Evolutionary conservation across 345 rosid species (phyloP).

Genomic region (Citrus sp.): DNA sequence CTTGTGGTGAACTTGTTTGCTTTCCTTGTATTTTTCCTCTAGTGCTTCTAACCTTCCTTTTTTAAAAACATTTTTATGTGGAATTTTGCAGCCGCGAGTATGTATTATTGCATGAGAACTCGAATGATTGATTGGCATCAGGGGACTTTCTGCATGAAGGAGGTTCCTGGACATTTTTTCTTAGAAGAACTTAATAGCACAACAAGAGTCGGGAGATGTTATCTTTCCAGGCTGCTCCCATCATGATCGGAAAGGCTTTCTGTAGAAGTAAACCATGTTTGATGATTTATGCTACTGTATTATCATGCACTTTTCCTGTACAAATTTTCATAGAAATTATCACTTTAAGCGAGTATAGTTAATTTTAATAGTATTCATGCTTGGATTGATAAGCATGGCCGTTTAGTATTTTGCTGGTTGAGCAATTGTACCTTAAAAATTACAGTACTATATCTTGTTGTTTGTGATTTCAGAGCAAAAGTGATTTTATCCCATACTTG

Average conservation of each 20-base stretch:
- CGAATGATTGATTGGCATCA: slow-evolving; percentile 29
- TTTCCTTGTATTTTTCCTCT: background rate
- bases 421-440: too few species aligned
- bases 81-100: slow-evolving; percentile 74
- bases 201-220: background rate
- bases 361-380: too few species aligned
- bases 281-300: background rate
- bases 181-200: background rate
- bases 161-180: background rate
- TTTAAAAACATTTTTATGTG: slow-evolving; percentile 1
- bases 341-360: too few species aligned
- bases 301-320: background rate
- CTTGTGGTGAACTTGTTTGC: background rate
- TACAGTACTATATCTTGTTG: too few species aligned
- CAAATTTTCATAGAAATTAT: background rate
- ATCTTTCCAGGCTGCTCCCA: background rate
- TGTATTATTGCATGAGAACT: slow-evolving; percentile 76
- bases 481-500: too few species aligned
- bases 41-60: background rate
- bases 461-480: too few species aligned
- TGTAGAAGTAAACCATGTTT: background rate
- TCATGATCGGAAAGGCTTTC: background rate
- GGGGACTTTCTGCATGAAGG: background rate
- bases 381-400: too few species aligned
- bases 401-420: too few species aligned